phyloP scores from a whole-genome alignment of 2,329 filamentous ascomycete genomes.

The Hypoxylon sp. region DNA sequence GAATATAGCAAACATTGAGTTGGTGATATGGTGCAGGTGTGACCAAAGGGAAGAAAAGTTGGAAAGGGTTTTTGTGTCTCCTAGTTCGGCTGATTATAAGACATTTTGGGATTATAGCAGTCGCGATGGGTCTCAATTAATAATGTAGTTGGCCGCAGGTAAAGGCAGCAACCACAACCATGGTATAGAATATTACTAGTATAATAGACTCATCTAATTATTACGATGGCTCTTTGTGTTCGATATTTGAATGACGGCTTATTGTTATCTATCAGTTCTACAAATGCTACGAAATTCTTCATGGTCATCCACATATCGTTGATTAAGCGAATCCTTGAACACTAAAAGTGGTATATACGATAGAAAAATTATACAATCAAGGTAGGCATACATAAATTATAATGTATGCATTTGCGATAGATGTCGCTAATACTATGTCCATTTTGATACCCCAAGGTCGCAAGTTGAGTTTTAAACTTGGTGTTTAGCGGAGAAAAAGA shows the following conservation, averaged over 20 bases:
- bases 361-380: background rate
- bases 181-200: background rate
- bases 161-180: background rate
- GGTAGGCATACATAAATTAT: background rate
- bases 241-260: background rate
- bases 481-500: background rate
- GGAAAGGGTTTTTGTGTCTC: slow-evolving; percentile 30
- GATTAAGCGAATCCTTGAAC: background rate
- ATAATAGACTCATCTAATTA: background rate
- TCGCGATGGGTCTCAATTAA: slow-evolving; percentile 1
- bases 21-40: slow-evolving; percentile 15
- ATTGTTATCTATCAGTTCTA: background rate
- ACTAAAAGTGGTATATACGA: background rate
- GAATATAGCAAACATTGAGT: slow-evolving; percentile 19
- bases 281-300: background rate
- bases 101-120: slow-evolving; percentile 1
- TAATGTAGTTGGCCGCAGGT: background rate
- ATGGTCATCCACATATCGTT: background rate
- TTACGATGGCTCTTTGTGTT: background rate
- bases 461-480: background rate
- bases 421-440: background rate
- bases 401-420: background rate
- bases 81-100: slow-evolving; percentile 25
- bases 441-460: background rate
- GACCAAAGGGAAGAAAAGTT: slow-evolving; percentile 9